Evolutionary conservation across 2,329 filamentous ascomycete species (phyloP).

Genomic region (Aureobasidium melanogenum): DNA sequence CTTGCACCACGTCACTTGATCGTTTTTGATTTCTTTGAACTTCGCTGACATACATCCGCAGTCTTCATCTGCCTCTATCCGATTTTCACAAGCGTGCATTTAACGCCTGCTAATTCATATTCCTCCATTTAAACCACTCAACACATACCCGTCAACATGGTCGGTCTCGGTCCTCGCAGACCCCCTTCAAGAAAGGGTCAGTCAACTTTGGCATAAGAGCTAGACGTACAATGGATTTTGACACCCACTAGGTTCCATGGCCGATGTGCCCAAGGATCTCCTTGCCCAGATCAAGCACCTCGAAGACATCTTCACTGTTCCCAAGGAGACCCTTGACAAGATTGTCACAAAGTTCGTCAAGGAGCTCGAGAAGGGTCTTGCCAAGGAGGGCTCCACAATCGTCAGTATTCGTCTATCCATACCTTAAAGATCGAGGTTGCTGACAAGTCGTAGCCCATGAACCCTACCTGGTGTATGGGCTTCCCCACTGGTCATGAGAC

Average conservation of each 20-base stretch:
- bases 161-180: slow-evolving; percentile 54
- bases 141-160: slow-evolving; percentile 42
- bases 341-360: slow-evolving; percentile 83
- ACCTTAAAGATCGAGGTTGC: neutral
- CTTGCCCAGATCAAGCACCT: slow-evolving; percentile 71
- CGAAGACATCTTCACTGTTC: slow-evolving; percentile 75
- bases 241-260: slow-evolving; percentile 62
- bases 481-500: slow-evolving; percentile 81
- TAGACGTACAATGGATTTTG: slow-evolving; percentile 10
- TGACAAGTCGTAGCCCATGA: slow-evolving; percentile 64
- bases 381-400: slow-evolving; percentile 83
- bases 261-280: slow-evolving; percentile 80
- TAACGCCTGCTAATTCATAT: neutral
- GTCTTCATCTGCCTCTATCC: neutral
- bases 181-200: slow-evolving; percentile 65
- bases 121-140: neutral
- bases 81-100: neutral
- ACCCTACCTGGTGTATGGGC: slow-evolving; percentile 90
- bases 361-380: slow-evolving; percentile 84
- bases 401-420: slow-evolving; percentile 45
- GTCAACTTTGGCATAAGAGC: slow-evolving; percentile 27
- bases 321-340: slow-evolving; percentile 70
- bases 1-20: too few relatives aligned
- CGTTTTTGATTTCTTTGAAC: too few relatives aligned
- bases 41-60: neutral